Evolutionary conservation across 192 early-diverging fungal genomes (phyloP), one percentile per base, ranked within the genome.

Genomic region (Linnemannia schmuckeri): DNA sequence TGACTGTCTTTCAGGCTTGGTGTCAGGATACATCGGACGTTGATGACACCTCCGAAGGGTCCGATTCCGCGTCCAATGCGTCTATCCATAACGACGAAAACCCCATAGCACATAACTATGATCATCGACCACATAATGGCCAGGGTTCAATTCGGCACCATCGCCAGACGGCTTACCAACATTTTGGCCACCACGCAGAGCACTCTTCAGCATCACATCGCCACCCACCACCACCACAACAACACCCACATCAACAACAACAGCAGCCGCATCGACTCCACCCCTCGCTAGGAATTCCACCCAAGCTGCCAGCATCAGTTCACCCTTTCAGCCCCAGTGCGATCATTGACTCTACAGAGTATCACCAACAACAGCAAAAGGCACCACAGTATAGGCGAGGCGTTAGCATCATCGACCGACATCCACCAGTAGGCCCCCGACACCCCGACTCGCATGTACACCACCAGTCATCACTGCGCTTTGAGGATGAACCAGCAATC

Each of bases 1-100:
- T 87, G 76, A 76, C 81, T 0, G 85, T 87, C 76, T 81, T 87
- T 38, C 85, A 87, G 24, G 73, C 85, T 0, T 87, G 85, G 85
- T 70, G 44, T 6, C 85, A 87, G 24, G 85, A 87, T 38, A 87
- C 85, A 13, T 87, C 85, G 1, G 79, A 87, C 40, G 76, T 87
- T 3, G 77, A 40, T 6, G 79, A 87, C 18, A 77, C 73, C 42
- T 87, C 85, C 57, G 85, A 87, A 3, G 79, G 78, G 13, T 81
- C 79, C 6, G 80, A 81, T 18, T 81, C 52, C 3, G 35, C 33
- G 52, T 75, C 74, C 5, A 55, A 24, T 38, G 74, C 17, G 30
- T 75, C 74, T 30, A 73, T 46, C 71, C 22, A 72, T 74, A 52
- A 66, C 38, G n/a, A 71, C n/a, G 15, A 57, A 61, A 5, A 61